Percentiles rank a stretch among this genome's conserved stretches.
Evolutionary conservation across 176 grass and related monocot species (phyloP).

Genomic region (Oryza brachyantha): DNA sequence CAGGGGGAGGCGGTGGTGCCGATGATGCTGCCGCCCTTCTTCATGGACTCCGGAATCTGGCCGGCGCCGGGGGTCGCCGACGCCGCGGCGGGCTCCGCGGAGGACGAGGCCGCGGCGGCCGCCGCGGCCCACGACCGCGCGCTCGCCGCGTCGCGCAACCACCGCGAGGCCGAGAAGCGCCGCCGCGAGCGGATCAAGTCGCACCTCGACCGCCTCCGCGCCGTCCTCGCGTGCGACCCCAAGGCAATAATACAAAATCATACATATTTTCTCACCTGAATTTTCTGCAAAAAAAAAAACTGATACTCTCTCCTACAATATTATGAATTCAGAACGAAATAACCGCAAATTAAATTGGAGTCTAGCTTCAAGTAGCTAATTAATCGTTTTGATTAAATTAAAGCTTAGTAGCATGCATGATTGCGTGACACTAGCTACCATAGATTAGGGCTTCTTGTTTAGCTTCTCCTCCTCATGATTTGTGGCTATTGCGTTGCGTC

Average conservation of each 20-base stretch:
- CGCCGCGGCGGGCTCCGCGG: not conserved
- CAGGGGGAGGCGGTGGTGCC: slow-evolving; percentile 21
- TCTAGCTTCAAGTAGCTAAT: slow-evolving; percentile 20
- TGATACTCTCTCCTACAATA: too few relatives aligned
- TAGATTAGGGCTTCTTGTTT: slow-evolving; percentile 32
- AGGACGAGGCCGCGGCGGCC: slow-evolving; percentile 29
- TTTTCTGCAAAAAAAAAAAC: slow-evolving; percentile 22
- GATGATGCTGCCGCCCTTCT: slow-evolving; percentile 56
- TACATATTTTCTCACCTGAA: not conserved
- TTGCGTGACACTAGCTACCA: not conserved
- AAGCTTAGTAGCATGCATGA: slow-evolving; percentile 27
- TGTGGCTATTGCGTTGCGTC: not conserved
- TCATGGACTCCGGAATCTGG: slow-evolving; percentile 45
- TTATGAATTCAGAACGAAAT: not conserved
- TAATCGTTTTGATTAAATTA: slow-evolving; percentile 43
- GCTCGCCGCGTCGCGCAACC: slow-evolving; percentile 71
- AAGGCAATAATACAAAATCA: slow-evolving; percentile 46
- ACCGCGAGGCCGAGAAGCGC: slow-evolving; percentile 93
- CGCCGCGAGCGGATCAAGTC: slow-evolving; percentile 97
- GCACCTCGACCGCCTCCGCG: slow-evolving; percentile 84
- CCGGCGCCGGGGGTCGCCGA: not conserved
- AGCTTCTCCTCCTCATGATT: slow-evolving; percentile 22
- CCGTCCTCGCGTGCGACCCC: slow-evolving; percentile 88
- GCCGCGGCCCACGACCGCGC: slow-evolving; percentile 59
- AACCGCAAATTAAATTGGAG: not conserved